Conservation (phyloP, 2,329 filamentous ascomycete species). For the Hansfordia pulvinata region DNA sequence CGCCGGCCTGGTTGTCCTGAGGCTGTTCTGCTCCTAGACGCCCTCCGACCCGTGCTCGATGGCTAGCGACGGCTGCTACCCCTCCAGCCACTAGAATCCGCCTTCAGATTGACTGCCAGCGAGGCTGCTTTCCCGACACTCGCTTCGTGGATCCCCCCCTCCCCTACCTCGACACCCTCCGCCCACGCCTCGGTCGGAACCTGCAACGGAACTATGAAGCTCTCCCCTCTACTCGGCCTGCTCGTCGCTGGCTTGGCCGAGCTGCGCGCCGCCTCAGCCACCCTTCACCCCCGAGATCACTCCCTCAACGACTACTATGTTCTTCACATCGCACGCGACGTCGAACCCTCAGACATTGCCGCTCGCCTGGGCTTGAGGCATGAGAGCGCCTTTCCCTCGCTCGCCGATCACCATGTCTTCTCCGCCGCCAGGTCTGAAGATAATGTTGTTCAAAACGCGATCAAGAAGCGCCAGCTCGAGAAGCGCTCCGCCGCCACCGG, state of each 20-base stretch:
- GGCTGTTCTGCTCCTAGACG: too few species aligned
- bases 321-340: constrained; percentile 59
- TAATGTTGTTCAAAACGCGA: constrained; percentile 41
- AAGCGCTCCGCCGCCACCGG: constrained; percentile 26
- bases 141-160: too few species aligned
- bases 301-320: constrained; percentile 84
- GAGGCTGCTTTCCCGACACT: too few species aligned
- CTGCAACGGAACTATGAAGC: constrained; percentile 29
- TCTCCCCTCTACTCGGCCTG: constrained; percentile 36
- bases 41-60: too few species aligned
- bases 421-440: constrained; percentile 50
- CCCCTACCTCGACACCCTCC: too few species aligned
- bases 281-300: constrained; percentile 53
- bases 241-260: constrained; percentile 30
- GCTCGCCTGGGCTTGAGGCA: constrained; percentile 60
- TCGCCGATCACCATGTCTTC: constrained; percentile 77
- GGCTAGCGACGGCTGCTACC: too few species aligned
- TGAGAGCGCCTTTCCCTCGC: constrained; percentile 67
- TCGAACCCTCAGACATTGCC: constrained; percentile 57
- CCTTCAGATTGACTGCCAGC: too few species aligned
- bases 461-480: constrained; percentile 45
- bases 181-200: too few species aligned
- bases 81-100: too few species aligned
- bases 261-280: constrained; percentile 27
- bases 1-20: too few species aligned